A percentile compares a stretch with the other conserved stretches of the same genome.
Conservation (phyloP, 768 basidiomycete species). For the Leccinum olivaceopallidum region DNA sequence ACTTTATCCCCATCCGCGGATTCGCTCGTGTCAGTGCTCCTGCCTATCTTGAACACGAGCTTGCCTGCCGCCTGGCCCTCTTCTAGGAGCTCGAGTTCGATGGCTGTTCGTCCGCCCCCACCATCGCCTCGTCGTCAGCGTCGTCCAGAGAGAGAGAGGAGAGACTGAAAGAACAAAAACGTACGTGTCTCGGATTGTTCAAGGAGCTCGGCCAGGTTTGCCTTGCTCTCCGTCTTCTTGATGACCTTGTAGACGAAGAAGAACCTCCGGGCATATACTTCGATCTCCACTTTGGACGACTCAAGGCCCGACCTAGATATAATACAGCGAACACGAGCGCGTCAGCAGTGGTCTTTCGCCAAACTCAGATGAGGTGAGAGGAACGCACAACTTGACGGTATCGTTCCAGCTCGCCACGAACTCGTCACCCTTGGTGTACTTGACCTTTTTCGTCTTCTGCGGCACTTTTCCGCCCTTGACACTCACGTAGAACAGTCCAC, state of each 20-base stretch:
- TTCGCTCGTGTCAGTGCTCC: conserved; percentile 5
- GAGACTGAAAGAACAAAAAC: conserved; percentile 1
- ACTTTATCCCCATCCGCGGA: background rate
- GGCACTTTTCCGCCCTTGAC: conserved; percentile 31
- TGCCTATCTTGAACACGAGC: conserved; percentile 30
- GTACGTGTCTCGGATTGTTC: conserved; percentile 32
- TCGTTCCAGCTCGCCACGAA: conserved; percentile 33
- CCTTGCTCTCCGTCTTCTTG: conserved; percentile 36
- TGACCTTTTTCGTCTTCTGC: conserved; percentile 30
- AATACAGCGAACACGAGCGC: background rate
- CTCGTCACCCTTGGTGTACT: conserved; percentile 26
- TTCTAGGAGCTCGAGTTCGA: conserved; percentile 33
- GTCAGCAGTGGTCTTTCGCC: background rate
- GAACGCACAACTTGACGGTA: conserved; percentile 27
- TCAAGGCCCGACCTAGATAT: conserved; percentile 28
- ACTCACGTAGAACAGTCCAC: conserved; percentile 29
- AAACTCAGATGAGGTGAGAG: background rate
- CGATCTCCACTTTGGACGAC: conserved; percentile 35
- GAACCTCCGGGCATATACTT: conserved; percentile 33
- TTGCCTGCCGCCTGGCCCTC: conserved; percentile 33
- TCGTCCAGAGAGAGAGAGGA: background rate
- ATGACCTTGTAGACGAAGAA: conserved; percentile 36
- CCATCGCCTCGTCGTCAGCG: conserved; percentile 1
- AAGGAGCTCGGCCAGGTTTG: conserved; percentile 33
- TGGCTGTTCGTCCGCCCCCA: conserved; percentile 14